Conservation (phyloP, 1,139 yeast species). For the Geotrichum carabidarum region DNA sequence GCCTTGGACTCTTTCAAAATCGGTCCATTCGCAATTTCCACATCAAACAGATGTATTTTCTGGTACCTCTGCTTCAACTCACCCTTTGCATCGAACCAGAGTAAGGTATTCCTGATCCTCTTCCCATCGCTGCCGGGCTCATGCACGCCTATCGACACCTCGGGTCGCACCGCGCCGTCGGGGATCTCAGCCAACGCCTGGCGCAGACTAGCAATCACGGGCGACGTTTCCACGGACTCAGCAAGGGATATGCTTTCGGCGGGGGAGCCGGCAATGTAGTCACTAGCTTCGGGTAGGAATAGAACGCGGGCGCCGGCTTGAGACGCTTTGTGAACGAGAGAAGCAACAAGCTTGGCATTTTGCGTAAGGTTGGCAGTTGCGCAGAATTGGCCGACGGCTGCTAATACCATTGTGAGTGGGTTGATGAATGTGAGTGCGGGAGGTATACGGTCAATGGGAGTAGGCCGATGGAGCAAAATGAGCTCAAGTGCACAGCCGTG, state of each 20-base stretch:
- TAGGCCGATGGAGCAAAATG: too few species aligned
- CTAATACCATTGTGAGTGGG: conserved; percentile 43
- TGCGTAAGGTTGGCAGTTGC: conserved; percentile 58
- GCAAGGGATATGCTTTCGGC: conserved; percentile 60
- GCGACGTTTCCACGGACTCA: conserved; percentile 44
- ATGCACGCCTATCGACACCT: conserved; percentile 74
- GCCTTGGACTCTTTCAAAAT: conserved; percentile 69
- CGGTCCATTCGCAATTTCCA: conserved; percentile 55
- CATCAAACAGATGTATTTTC: conserved; percentile 86
- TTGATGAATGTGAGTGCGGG: not conserved
- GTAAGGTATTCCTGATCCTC: conserved; percentile 62
- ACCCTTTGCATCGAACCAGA: conserved; percentile 68
- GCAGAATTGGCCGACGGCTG: conserved; percentile 86
- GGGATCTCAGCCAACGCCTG: conserved; percentile 42
- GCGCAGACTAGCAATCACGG: conserved; percentile 49
- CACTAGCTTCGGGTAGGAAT: conserved; percentile 91
- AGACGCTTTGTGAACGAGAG: conserved; percentile 60
- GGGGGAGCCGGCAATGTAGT: conserved; percentile 71
- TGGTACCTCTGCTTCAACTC: conserved; percentile 63
- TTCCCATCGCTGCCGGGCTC: conserved; percentile 50
- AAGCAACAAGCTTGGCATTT: conserved; percentile 56
- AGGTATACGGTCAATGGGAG: too few species aligned
- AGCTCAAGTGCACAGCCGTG: too few species aligned
- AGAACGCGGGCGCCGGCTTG: conserved; percentile 55
- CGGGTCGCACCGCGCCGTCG: conserved; percentile 31